A percentile compares a stretch with the other conserved stretches of the same genome.
Conservation (phyloP, 1,284 basidiomycete genomes). For the Grifola frondosa region DNA sequence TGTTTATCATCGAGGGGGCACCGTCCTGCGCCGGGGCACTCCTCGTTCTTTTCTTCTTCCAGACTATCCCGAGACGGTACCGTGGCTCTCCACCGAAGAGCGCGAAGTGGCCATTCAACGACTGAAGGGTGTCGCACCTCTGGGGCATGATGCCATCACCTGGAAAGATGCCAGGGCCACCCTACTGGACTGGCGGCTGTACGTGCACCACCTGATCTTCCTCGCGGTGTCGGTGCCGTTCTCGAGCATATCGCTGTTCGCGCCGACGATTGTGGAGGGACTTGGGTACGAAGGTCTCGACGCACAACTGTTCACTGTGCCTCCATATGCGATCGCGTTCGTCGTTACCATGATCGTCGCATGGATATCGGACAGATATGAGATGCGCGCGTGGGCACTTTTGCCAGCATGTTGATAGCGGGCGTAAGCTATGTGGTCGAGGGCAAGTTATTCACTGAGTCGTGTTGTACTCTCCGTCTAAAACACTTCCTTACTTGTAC, state of each 20-base stretch:
- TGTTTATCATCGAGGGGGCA: slow-evolving; percentile 49
- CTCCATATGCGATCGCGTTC: slow-evolving; percentile 45
- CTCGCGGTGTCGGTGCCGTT: slow-evolving; percentile 34
- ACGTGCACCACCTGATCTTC: slow-evolving; percentile 33
- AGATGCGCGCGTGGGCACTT: slow-evolving; percentile 16
- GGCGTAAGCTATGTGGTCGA: slow-evolving; percentile 19
- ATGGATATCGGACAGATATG: slow-evolving; percentile 20
- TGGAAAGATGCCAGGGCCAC: slow-evolving; percentile 30
- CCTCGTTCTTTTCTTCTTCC: slow-evolving; percentile 38
- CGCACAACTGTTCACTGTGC: slow-evolving; percentile 58
- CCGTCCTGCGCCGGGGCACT: slow-evolving; percentile 40
- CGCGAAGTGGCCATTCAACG: slow-evolving; percentile 30
- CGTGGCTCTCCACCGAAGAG: slow-evolving; percentile 37
- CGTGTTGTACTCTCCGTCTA: slow-evolving; percentile 5
- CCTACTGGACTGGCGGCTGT: slow-evolving; percentile 33
- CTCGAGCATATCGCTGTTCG: slow-evolving; percentile 37
- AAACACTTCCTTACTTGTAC: slow-evolving; percentile 6
- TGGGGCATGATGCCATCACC: slow-evolving; percentile 28
- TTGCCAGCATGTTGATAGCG: slow-evolving; percentile 11
- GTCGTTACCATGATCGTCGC: slow-evolving; percentile 29
- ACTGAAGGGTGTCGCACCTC: slow-evolving; percentile 29
- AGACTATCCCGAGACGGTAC: slow-evolving; percentile 44
- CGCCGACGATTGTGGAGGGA: slow-evolving; percentile 37
- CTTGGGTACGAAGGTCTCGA: slow-evolving; percentile 46
- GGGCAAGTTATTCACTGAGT: slow-evolving; percentile 9